Evolutionary conservation across 169 alveolate species (phyloP), one percentile per base, ranked within the genome.

Genomic region (Plasmodium cynomolgi): DNA sequence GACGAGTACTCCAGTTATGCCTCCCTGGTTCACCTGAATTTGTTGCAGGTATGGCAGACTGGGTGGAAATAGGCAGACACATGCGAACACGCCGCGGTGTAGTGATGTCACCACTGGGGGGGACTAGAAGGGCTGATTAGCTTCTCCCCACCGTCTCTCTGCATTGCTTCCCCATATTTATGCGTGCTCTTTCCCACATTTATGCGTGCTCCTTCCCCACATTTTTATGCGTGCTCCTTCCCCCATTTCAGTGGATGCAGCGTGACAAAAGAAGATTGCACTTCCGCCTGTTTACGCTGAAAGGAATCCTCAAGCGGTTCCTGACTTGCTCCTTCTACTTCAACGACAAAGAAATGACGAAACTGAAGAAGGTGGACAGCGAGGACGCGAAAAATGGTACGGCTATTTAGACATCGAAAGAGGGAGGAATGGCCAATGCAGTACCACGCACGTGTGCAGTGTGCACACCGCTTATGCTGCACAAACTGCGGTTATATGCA

Each of bases 1-100:
- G 94, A 88, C 71, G 83, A 88, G 50, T 79, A 88, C 71, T 88
- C 94, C 41, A 88, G 83, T 88, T 88, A 50, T 88, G 26, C 91
- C 7, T 79, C 84, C 83, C 34, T 88, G 75, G 81, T 88, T 58
- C 83, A 81, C 26, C 88, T 88, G 44, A 88, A 88, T 80, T 56
- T 88, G 41, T 54, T 41, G n/a, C 86, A 88, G 73, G 94, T 88
- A 39, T 71, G 54, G 20, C 9, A 7, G 72, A 41, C 44, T 41
- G 34, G 11, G 20, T 2, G 29, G n/a, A 15, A 15, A 31, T 82
- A 82, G 39, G 72, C 11, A 1, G 31, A 81, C 34, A 3, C 73
- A 83, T 83, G 58, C 44, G 26, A n/a, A 37, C 34, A 34, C 9
- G 72, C 39, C 68, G 7, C 44, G 29, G 47, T 34, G 39, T 68